Evolutionary conservation across 441 rosid genomes (phyloP), one percentile per base, ranked within the genome.

Genomic region (Kokia cookei): DNA sequence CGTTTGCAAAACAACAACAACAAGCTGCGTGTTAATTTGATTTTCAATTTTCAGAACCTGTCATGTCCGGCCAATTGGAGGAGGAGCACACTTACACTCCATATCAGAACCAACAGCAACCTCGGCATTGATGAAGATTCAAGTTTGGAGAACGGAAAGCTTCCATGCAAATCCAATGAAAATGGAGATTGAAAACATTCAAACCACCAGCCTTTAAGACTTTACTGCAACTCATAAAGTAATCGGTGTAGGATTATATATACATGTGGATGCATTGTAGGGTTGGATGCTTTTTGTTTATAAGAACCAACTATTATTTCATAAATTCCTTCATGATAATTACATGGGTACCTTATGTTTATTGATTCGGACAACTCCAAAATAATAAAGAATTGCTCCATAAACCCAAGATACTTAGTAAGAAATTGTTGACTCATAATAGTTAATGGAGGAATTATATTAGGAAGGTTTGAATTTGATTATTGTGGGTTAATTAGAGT

Each of bases 81-180:
- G 81, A 82, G 76, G 81, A 82, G 76, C 79, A 82, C 67, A 47
- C 81, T 15, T 77, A 81, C 73, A 64, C 81, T 15, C 84, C 85
- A 53, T 1, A 17, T 35, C 45, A 53, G 6, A 5, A 35, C 73
- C 73, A 35, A 5, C 27, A 35, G 47, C 61, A 69, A 51, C 29
- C 61, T 3, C 51, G 35, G 58, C 10, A 29, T 26, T 47, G n/a
- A 65, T 14, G 60, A 51, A 15, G 72, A n/a, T 17, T 69, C 15
- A 58, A 26, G 63, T 11, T 58, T 58, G 47, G 40, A 37, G 32
- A 53, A 27, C 9, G 50, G 27, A 54, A 51, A 69, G 50, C 73
- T 66, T 22, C 8, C 42, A 10, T 4, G 2, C 63, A 50, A 69
- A 19, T 22, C 1, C 10, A 54, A n/a, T 32, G 61, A 4, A 27